These are phyloP conservation scores for Grosmannia clavigera DNA, from an alignment of 2,329 filamentous ascomycete species.

Conservation along the genomic window DNA sequence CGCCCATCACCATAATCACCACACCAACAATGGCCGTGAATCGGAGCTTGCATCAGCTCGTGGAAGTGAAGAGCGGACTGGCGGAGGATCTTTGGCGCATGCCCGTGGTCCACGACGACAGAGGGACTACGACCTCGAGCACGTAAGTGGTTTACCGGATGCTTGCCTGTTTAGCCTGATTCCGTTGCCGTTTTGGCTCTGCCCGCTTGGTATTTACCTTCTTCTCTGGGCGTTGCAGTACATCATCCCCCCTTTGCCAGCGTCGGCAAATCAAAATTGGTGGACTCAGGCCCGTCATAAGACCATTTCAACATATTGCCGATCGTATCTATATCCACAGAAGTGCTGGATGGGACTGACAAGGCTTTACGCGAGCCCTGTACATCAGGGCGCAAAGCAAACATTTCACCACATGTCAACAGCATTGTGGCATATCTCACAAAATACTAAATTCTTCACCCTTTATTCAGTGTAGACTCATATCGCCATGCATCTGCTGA, in stretches of 20 bases:
- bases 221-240: neutral
- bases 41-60: constrained; percentile 52
- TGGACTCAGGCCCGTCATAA: neutral
- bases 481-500: neutral
- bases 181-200: neutral
- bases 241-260: neutral
- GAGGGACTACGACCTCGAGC: constrained; percentile 72
- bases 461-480: neutral
- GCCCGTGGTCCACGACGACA: constrained; percentile 59
- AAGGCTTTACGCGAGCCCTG: too few relatives aligned
- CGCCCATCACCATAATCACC: neutral
- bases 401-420: too few relatives aligned
- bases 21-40: neutral
- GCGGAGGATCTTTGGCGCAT: constrained; percentile 45
- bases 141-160: constrained; percentile 41
- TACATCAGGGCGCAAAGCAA: too few relatives aligned
- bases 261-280: neutral
- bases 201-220: constrained; percentile 4
- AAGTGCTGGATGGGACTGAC: too few relatives aligned
- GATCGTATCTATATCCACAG: too few relatives aligned
- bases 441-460: neutral
- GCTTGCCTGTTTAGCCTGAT: neutral
- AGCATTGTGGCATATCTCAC: neutral
- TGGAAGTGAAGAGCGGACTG: constrained; percentile 67
- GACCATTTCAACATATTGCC: neutral